Evolutionary conservation across 768 basidiomycete genomes (phyloP).

Genomic region (Pleurotus eryngii): DNA sequence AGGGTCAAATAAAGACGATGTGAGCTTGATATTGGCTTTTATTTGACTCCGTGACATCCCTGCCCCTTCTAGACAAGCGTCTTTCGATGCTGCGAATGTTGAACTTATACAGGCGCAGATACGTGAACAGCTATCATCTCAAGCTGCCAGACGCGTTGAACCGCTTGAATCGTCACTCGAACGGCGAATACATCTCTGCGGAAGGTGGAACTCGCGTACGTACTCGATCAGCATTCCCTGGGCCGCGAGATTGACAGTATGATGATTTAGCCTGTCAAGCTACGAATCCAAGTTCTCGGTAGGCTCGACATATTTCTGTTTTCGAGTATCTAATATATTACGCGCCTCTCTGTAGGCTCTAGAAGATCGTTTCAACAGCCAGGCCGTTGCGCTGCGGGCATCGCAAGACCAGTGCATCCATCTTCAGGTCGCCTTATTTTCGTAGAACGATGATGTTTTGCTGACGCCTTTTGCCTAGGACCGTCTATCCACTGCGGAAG

Average conservation of each 20-base stretch:
- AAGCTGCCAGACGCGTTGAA: neutral
- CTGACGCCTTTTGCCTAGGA: conserved; percentile 24
- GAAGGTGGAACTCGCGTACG: neutral
- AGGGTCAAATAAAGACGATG: neutral
- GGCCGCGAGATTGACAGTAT: neutral
- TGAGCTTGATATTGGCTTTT: neutral
- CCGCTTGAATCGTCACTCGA: neutral
- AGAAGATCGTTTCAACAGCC: conserved; percentile 37
- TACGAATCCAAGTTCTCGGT: neutral
- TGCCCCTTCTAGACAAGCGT: neutral
- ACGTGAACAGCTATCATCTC: neutral
- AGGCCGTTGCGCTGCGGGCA: conserved; percentile 35
- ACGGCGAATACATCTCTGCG: neutral
- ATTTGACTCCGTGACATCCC: too few species aligned
- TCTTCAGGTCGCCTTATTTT: conserved; percentile 10
- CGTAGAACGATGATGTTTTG: too few species aligned
- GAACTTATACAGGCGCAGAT: neutral
- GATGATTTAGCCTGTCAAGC: neutral
- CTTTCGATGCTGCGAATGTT: neutral
- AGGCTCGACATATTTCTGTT: neutral
- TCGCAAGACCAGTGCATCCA: conserved; percentile 31
- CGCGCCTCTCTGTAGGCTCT: conserved; percentile 10
- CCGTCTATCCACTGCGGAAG: conserved; percentile 32
- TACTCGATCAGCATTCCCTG: neutral
- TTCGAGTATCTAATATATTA: neutral